Conservation (phyloP, 441 rosid species). For the Gossypium schwendimanii region DNA sequence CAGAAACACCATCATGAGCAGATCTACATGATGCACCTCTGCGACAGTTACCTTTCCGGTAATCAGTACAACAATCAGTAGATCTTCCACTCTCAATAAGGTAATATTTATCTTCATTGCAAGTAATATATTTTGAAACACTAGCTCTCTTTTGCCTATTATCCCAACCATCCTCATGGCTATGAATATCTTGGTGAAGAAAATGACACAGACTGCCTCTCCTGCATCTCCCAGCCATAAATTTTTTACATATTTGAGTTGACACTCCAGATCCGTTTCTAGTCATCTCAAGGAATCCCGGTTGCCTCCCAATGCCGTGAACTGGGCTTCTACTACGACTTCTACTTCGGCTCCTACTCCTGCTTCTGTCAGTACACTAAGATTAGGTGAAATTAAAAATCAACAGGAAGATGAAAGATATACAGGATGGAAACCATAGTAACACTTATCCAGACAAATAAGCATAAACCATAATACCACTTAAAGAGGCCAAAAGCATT, state of each 20-base stretch:
- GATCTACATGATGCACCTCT: conserved; percentile 48
- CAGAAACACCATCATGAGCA: conserved; percentile 38
- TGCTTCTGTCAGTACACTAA: conserved; percentile 29
- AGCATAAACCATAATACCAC: background rate
- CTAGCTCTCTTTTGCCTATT: conserved; percentile 41
- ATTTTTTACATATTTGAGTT: conserved; percentile 55
- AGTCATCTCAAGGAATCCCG: conserved; percentile 50
- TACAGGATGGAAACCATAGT: background rate
- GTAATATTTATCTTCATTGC: conserved; percentile 44
- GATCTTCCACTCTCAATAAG: conserved; percentile 39
- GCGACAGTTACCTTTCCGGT: conserved; percentile 44
- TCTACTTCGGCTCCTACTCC: conserved; percentile 41
- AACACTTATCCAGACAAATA: background rate
- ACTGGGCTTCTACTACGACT: conserved; percentile 71
- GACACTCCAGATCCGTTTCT: conserved; percentile 51
- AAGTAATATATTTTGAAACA: conserved; percentile 36
- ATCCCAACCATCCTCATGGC: conserved; percentile 51
- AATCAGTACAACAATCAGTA: conserved; percentile 35
- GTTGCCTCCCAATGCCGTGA: conserved; percentile 54
- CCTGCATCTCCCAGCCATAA: conserved; percentile 66
- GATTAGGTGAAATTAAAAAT: background rate
- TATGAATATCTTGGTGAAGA: conserved; percentile 42
- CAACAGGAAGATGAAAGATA: background rate
- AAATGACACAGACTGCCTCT: conserved; percentile 57
- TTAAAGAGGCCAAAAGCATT: background rate